Conservation (phyloP, 192 early-diverging fungal species). For the Coemansia sp. region DNA sequence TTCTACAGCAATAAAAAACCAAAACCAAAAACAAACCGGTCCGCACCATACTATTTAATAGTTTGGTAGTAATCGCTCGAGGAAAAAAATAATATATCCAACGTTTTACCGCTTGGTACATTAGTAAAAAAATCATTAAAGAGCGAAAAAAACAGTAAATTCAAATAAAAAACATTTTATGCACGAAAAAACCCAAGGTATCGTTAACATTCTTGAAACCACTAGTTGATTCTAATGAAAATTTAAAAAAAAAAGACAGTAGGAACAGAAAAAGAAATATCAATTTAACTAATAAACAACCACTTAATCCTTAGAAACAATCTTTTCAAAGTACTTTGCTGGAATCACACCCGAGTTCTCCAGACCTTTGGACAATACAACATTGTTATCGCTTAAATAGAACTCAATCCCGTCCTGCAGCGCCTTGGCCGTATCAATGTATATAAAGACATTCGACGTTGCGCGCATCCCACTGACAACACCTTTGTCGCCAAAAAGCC, state of each 20-base stretch:
- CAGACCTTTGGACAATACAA: conserved; percentile 72
- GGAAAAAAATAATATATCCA: background rate
- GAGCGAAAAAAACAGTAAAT: background rate
- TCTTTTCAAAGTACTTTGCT: conserved; percentile 65
- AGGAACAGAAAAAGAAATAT: background rate
- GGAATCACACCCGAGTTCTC: conserved; percentile 59
- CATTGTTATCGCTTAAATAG: conserved; percentile 72
- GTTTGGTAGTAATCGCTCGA: background rate
- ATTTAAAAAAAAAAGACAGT: background rate
- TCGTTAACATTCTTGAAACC: too few relatives aligned
- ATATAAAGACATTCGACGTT: conserved; percentile 69
- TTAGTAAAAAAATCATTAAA: background rate
- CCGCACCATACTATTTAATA: background rate
- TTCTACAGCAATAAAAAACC: background rate
- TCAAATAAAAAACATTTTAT: too few relatives aligned
- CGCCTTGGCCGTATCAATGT: conserved; percentile 71
- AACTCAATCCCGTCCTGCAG: conserved; percentile 75
- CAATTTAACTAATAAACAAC: background rate
- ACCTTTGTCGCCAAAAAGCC: conserved; percentile 59
- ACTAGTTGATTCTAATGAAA: background rate
- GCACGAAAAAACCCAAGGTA: too few relatives aligned
- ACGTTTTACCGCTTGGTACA: background rate
- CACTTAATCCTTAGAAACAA: conserved; percentile 30
- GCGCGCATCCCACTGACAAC: conserved; percentile 79
- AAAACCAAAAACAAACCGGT: background rate